Base-by-base conservation (phyloP, 1,284 basidiomycete species). In the Sanghuangporus baumii region DNA sequence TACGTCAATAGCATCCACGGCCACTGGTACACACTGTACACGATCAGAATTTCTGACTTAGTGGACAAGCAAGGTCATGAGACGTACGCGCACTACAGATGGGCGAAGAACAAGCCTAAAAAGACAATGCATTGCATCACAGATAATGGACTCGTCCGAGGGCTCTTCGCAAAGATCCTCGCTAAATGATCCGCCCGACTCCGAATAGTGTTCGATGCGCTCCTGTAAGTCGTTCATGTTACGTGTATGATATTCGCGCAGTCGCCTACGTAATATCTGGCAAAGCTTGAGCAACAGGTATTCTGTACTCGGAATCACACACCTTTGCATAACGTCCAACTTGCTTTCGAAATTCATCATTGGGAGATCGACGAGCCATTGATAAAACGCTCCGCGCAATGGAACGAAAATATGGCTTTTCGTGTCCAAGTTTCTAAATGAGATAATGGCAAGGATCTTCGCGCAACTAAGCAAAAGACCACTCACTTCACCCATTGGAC, bases 401-500 rank as follows among this genome's bases (percentile, higher is more conserved):
- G 6, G 79, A 78, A 7, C 74, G 72, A 67, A 85, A 82, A 63
- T 79, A 79, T 3, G 71, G 64, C 20, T 69, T 70, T 72, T 91
- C 88, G 16, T 74, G 64, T 65, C 82, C 79, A 40, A 87, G 75
- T 76, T 81, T 84, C 88, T 91, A 70, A 40, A 43, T 40, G 37
- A 37, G 26, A 26, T n/a, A 46, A 11, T 18, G 20, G 4, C 16
- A 14, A n/a, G 20, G 16, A 46, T 5, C 12, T 16, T 34, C 20
- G 36, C 36, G 40, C 65, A 57, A 60, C 58, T 43, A 61, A n/a
- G 51, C 57, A 62, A 65, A 50, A 38, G 59, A 55, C 51, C 41
- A 69, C 69, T 60, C 72, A 87, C 88, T 75, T 81, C 78, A 68
- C 79, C 78, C 82, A 83, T 85, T 36, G 76, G 71, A 2, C 89